phyloP scores from a whole-genome alignment of 805 yeast genomes.

The Lachancea waltii region DNA sequence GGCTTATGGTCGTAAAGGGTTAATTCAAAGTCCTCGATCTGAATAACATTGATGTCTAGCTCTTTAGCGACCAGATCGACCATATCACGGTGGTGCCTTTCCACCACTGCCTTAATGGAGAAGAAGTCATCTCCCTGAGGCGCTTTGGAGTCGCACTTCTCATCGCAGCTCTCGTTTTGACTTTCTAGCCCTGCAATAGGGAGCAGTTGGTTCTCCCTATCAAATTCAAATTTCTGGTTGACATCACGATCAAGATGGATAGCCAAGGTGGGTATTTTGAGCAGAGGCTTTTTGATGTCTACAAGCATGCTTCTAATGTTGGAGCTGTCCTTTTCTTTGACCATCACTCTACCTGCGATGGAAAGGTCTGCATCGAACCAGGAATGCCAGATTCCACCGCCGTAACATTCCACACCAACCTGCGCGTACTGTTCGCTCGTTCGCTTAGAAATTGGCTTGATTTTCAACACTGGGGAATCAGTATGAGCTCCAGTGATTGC shows the following conservation, averaged over 20 bases:
- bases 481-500: conserved; percentile 95
- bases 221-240: conserved; percentile 75
- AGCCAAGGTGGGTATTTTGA: conserved; percentile 91
- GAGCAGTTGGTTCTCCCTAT: conserved; percentile 76
- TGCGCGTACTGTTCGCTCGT: conserved; percentile 71
- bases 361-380: conserved; percentile 96
- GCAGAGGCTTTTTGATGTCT: conserved; percentile 73
- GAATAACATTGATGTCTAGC: conserved; percentile 41
- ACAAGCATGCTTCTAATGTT: conserved; percentile 59
- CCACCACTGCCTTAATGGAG: conserved; percentile 55
- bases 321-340: conserved; percentile 41
- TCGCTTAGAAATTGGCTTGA: conserved; percentile 79
- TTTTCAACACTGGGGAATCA: conserved; percentile 83
- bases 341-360: conserved; percentile 86
- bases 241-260: conserved; percentile 81
- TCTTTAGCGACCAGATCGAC: conserved; percentile 65
- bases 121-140: conserved; percentile 50
- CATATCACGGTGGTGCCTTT: conserved; percentile 72
- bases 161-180: conserved; percentile 14
- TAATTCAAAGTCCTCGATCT: conserved; percentile 86
- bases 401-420: conserved; percentile 90
- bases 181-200: conserved; percentile 71
- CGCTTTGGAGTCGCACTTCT: conserved; percentile 43
- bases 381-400: conserved; percentile 94
- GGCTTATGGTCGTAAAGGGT: conserved; percentile 79